These are phyloP conservation scores for Cutaneotrichosporon curvatum DNA, from an alignment of 1,284 basidiomycete species.

Conservation along the genomic window DNA sequence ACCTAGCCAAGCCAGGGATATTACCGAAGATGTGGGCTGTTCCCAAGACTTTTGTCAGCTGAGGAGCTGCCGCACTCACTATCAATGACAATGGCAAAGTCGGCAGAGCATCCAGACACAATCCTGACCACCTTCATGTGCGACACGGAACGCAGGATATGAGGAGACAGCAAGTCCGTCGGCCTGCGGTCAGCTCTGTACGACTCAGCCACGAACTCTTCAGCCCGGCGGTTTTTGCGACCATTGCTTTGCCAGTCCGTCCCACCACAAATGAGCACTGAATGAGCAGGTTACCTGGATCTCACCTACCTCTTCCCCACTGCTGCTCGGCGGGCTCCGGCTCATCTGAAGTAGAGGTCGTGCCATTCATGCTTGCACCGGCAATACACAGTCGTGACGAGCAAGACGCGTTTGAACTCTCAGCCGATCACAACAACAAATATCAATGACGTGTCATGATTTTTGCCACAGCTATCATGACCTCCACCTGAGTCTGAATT, in stretches of 20 bases:
- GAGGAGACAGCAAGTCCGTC: conserved; percentile 69
- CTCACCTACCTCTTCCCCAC: not conserved
- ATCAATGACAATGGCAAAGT: conserved; percentile 57
- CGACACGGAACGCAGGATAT: conserved; percentile 77
- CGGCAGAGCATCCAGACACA: conserved; percentile 67
- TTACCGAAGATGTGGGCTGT: conserved; percentile 80
- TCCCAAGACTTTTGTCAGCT: conserved; percentile 51
- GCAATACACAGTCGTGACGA: no score
- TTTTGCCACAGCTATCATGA: not conserved
- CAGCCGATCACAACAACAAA: no score
- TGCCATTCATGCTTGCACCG: no score
- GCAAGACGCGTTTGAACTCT: no score
- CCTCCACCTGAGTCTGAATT: not conserved
- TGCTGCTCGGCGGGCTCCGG: not conserved
- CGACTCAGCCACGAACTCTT: not conserved
- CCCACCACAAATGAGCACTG: conserved; percentile 10
- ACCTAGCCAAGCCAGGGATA: conserved; percentile 47
- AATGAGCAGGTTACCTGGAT: not conserved
- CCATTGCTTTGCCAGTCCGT: conserved; percentile 3
- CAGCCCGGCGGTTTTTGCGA: not conserved
- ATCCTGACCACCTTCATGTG: conserved; percentile 68
- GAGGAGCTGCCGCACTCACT: conserved; percentile 21
- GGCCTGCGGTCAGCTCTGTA: conserved; percentile 10
- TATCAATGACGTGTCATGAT: no score
- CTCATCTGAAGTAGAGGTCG: no score